Conservation (phyloP, 495 filamentous ascomycete genomes). For the Stereocaulon alpinum region DNA sequence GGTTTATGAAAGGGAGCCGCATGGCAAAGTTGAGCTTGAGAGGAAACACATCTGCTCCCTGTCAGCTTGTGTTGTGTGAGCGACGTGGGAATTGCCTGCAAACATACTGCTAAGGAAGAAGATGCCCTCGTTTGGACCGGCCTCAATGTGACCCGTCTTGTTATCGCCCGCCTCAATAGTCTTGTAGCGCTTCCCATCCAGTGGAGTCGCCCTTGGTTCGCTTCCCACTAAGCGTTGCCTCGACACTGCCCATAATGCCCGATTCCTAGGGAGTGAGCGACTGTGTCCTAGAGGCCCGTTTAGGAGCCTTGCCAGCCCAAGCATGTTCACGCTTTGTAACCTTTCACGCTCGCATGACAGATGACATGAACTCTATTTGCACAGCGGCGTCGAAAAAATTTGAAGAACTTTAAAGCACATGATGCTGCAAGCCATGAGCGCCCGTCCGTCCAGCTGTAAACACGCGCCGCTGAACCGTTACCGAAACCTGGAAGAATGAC, state of each 20-base stretch:
- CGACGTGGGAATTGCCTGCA: neutral
- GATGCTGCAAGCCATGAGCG: neutral
- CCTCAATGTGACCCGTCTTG: conserved; percentile 65
- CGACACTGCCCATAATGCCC: neutral
- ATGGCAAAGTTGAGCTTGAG: conserved; percentile 61
- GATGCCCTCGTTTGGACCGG: conserved; percentile 62
- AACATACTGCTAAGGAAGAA: conserved; percentile 80
- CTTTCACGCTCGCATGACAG: neutral
- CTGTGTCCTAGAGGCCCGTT: neutral
- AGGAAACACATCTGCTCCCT: conserved; percentile 65
- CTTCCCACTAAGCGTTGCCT: neutral
- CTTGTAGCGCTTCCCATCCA: conserved; percentile 15
- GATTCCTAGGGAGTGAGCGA: neutral
- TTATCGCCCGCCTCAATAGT: conserved; percentile 41
- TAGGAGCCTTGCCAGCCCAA: neutral
- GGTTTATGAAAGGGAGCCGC: conserved; percentile 40
- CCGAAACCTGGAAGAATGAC: neutral
- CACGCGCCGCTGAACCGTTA: too few species aligned
- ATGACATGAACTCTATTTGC: neutral
- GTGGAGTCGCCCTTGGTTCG: neutral
- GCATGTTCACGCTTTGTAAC: neutral
- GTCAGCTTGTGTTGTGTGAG: conserved; percentile 3
- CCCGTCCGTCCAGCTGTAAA: neutral
- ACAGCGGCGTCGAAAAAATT: neutral
- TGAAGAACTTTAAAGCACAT: neutral